phyloP scores from a whole-genome alignment of 352 stramenopile genomes.

The Pythium periplocum region DNA sequence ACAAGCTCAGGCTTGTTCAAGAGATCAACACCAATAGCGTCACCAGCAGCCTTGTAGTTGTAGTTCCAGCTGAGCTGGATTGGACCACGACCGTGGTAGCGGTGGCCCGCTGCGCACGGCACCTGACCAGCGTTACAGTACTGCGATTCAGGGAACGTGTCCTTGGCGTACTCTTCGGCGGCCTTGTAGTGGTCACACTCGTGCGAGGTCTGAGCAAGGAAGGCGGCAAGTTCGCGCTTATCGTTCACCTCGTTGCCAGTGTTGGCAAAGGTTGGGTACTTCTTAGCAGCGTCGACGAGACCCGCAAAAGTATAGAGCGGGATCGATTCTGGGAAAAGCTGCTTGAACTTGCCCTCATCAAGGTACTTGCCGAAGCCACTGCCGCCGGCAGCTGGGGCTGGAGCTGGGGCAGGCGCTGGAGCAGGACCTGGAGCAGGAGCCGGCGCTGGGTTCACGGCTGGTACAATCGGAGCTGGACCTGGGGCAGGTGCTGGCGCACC shows the following conservation, averaged over 20 bases:
- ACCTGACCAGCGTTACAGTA: constrained; percentile 35
- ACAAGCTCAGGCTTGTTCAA: constrained; percentile 33
- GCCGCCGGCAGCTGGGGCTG: background rate
- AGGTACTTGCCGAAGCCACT: constrained; percentile 29
- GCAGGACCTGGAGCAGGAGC: too few relatives aligned
- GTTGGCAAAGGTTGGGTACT: constrained; percentile 41
- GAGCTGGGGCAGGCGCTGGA: too few relatives aligned
- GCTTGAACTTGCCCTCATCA: constrained; percentile 26
- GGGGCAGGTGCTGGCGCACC: too few relatives aligned
- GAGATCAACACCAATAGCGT: constrained; percentile 30
- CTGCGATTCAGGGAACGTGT: constrained; percentile 31
- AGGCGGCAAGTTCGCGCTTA: constrained; percentile 35
- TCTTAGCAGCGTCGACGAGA: constrained; percentile 24
- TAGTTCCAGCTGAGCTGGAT: constrained; percentile 56
- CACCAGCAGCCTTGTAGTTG: constrained; percentile 39
- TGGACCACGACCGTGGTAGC: constrained; percentile 45
- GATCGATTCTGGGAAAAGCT: constrained; percentile 31
- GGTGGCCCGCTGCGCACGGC: constrained; percentile 26
- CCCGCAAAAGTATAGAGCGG: constrained; percentile 38
- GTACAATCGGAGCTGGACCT: too few relatives aligned
- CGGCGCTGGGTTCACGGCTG: too few relatives aligned
- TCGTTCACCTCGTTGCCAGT: constrained; percentile 31
- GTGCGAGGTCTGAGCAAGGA: constrained; percentile 38
- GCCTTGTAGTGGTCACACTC: constrained; percentile 43
- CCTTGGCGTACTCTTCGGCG: constrained; percentile 29